Evolutionary conservation across 495 filamentous ascomycete genomes (phyloP).

Genomic region (Mytilinidion resinicola): DNA sequence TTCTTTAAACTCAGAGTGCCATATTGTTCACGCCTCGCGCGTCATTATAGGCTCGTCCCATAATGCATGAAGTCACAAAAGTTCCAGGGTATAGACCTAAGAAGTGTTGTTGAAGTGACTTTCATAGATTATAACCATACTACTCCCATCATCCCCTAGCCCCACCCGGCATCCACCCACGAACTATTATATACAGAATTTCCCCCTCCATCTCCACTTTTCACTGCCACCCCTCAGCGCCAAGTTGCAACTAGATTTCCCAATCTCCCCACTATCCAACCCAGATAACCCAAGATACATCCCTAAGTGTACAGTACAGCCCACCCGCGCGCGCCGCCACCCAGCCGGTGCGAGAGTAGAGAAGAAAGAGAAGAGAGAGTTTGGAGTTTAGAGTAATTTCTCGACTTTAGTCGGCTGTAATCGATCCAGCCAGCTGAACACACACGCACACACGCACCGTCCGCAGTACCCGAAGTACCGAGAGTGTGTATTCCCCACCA

Average conservation of each 20-base stretch:
- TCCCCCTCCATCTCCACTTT: neutral
- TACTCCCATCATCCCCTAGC: too few relatives aligned
- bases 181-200: conserved; percentile 1
- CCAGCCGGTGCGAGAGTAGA: neutral
- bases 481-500: neutral
- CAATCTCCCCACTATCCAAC: neutral
- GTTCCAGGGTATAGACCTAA: too few relatives aligned
- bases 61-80: too few relatives aligned
- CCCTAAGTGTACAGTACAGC: neutral
- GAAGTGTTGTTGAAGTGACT: too few relatives aligned
- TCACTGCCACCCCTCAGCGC: neutral
- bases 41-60: too few relatives aligned
- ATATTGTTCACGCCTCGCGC: too few relatives aligned
- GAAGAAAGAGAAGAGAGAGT: neutral
- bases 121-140: too few relatives aligned
- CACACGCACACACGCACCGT: neutral
- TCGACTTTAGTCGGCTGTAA: neutral
- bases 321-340: neutral
- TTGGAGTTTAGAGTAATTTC: neutral
- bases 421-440: conserved; percentile 3
- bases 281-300: neutral
- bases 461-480: neutral
- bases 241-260: neutral
- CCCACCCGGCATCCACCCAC: too few relatives aligned
- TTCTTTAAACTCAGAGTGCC: too few relatives aligned